A percentile compares a stretch with the other conserved stretches of the same genome.
These are phyloP conservation scores for Tetrapisispora pingtungensis DNA, from an alignment of 805 yeast species.

Conservation along the genomic window DNA sequence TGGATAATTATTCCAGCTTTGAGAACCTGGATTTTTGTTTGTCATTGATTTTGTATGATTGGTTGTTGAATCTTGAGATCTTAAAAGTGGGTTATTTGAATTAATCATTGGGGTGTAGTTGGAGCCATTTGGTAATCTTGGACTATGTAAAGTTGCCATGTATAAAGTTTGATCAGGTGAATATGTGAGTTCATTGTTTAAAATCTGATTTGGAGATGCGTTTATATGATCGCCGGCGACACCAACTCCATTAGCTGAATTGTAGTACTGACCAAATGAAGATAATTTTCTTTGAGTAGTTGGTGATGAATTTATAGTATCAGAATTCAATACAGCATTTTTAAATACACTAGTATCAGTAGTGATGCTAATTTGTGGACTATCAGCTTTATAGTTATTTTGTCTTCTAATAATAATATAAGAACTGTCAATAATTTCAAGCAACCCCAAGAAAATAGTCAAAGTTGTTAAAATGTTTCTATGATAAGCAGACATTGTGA, in stretches of 20 bases:
- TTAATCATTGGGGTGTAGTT: conserved; percentile 6
- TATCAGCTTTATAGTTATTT: not conserved
- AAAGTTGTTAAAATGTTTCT: conserved; percentile 56
- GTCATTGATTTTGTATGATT: not conserved
- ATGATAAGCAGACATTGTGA: conserved; percentile 48
- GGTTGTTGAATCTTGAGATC: conserved; percentile 14
- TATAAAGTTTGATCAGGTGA: not conserved
- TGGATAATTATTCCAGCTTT: not conserved
- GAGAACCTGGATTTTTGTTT: not conserved
- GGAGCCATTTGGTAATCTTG: conserved; percentile 26
- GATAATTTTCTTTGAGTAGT: not conserved
- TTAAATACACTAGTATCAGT: not conserved
- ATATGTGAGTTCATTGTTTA: not conserved
- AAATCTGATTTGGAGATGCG: not conserved
- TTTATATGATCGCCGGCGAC: not conserved
- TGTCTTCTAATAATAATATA: conserved; percentile 48
- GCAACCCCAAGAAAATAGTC: conserved; percentile 55
- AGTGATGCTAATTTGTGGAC: not conserved
- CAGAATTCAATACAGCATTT: not conserved
- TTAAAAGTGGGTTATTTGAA: conserved; percentile 22
- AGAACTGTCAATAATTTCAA: conserved; percentile 58
- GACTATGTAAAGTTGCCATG: conserved; percentile 3
- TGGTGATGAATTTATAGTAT: not conserved
- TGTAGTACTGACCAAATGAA: not conserved
- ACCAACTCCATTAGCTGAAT: not conserved